phyloP scores from a whole-genome alignment of 106 monocot genomes.

The Dactylorhiza incarnata region DNA sequence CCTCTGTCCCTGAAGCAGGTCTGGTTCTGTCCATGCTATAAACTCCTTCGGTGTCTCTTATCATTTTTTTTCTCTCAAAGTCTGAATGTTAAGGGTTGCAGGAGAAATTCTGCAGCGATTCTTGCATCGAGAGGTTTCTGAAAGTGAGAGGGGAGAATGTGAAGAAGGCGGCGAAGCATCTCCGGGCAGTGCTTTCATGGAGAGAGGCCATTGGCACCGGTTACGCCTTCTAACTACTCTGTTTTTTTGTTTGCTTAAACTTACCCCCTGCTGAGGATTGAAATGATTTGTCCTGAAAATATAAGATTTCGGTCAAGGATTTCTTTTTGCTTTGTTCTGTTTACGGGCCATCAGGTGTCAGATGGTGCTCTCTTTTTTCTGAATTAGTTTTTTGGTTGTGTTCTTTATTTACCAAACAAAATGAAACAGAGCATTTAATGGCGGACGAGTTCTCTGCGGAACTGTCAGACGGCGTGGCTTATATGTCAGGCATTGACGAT shows the following conservation, averaged over 20 bases:
- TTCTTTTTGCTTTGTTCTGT: no score
- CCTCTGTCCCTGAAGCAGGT: slow-evolving; percentile 39
- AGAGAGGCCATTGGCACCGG: slow-evolving; percentile 76
- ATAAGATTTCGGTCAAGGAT: background rate
- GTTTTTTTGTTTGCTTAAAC: background rate
- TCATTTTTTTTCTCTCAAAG: background rate
- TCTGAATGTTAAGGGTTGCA: slow-evolving; percentile 10
- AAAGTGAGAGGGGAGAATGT: slow-evolving; percentile 60
- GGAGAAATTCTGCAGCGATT: slow-evolving; percentile 93
- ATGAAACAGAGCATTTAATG: slow-evolving; percentile 65
- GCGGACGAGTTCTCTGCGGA: slow-evolving; percentile 94
- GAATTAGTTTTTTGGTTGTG: background rate
- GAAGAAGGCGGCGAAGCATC: slow-evolving; percentile 89
- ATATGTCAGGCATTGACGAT: slow-evolving; percentile 88
- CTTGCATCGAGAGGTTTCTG: slow-evolving; percentile 76
- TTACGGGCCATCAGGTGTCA: no score
- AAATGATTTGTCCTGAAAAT: background rate
- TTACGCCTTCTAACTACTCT: slow-evolving; percentile 7
- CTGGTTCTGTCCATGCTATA: background rate
- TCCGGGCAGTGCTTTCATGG: slow-evolving; percentile 78
- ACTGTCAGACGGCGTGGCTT: slow-evolving; percentile 78
- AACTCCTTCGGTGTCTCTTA: background rate
- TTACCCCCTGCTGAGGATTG: background rate
- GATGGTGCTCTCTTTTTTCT: no score
- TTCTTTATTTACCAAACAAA: background rate